phyloP scores from a whole-genome alignment of 2,329 filamentous ascomycete genomes.

The Aspergillus tamarii region DNA sequence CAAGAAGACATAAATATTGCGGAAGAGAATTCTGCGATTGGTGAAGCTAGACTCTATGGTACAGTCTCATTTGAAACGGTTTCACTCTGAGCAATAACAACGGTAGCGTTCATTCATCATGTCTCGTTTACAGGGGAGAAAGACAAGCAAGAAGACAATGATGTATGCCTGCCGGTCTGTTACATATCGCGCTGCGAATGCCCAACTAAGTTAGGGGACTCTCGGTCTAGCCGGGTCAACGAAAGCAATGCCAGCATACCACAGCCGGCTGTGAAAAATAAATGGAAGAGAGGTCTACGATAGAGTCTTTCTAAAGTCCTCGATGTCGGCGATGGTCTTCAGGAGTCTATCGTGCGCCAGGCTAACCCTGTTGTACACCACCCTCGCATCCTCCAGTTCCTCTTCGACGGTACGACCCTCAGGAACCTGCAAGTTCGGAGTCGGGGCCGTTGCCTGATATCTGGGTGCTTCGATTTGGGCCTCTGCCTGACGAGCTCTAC shows the following conservation, averaged over 20 bases:
- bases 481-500: conserved; percentile 9
- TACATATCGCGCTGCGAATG: neutral
- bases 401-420: neutral
- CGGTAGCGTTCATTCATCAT: conserved; percentile 11
- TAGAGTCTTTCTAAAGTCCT: neutral
- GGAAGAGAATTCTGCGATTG: conserved; percentile 1
- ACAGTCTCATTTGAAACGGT: neutral
- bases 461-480: conserved; percentile 6
- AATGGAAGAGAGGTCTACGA: neutral
- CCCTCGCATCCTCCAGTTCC: conserved; percentile 1
- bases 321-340: conserved; percentile 10
- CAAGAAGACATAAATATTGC: conserved; percentile 33
- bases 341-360: conserved; percentile 22
- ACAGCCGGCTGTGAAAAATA: neutral
- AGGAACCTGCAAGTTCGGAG: neutral
- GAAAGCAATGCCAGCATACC: neutral
- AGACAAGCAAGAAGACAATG: conserved; percentile 1
- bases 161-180: neutral
- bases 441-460: conserved; percentile 9
- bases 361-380: conserved; percentile 5
- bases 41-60: conserved; percentile 11
- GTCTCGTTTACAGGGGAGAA: neutral
- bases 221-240: neutral
- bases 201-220: neutral
- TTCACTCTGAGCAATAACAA: neutral